Base-by-base conservation (phyloP, 306 rosid genomes). In the Crotalaria pallida region DNA sequence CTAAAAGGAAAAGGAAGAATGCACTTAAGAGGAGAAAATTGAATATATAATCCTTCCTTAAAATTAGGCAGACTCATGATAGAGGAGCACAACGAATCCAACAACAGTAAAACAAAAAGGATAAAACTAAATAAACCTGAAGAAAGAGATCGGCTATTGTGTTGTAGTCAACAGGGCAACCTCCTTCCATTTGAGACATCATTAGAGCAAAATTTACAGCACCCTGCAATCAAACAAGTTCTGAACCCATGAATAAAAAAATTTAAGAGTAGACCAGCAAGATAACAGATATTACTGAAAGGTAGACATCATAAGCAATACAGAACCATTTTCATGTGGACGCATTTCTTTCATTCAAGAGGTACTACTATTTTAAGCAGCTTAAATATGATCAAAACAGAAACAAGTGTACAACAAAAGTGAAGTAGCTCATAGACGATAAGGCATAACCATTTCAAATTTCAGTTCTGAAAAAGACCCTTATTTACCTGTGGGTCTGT, bases 171-270 rank as follows among this genome's bases (percentile, higher is more conserved):
- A 89, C 72, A 2, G 92, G 96, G 70, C 92, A 89, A 61, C 96
- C 96, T 67, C 92, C 92, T 71, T 89, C 96, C 96, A 89, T 89
- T 89, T 89, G 92, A 40, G 96, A 84, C 96, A 89, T 89, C 96
- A 89, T 89, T 49, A 89, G 77, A 41, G 96, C 96, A 77, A 89
- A 89, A 81, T 89, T 89, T 70, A 89, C 92, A 49, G 96, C 96
- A 79, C 90, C 92, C 96, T 89, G 70, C 31, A 73, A n/a, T 43
- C 53, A 75, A 80, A 43, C 67, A 33, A 8, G 56, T 13, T 74
- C 9, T 40, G 18, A 65, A 29, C 56, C 55, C 27, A 44, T 24
- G 11, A 40, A 43, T 6, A 29, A 27, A 16, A 7, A 44, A 40
- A 21, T 36, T 36, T 15, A 11, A 38, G 4, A 27, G 10, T 64